Base-by-base conservation (phyloP, 176 grass and related monocot genomes). In the Aegilops tauschii region DNA sequence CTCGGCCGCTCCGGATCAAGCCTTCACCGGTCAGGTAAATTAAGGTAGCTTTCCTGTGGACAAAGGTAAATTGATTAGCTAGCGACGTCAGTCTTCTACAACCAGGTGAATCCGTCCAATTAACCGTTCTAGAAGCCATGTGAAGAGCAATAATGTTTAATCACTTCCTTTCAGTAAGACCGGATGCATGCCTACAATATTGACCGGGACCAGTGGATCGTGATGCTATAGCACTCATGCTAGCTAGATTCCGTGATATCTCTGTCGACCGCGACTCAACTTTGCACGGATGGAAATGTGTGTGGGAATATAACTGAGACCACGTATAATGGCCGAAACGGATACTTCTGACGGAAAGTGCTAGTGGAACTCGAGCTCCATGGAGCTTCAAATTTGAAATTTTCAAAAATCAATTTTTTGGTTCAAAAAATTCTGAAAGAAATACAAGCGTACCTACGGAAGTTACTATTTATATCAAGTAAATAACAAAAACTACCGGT, bases 121-220 rank as follows among this genome's bases (percentile, higher is more conserved):
- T 84, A 30, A 58, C 68, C 31, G 9, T 84, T 89, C 81, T 63
- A 79, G 86, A 88, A 83, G 34, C 86, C 59, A 12, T 21, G 23
- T 37, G 2, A 54, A 34, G 44, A 29, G 47, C 34, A 35, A 14
- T 11, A 5, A 8, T 9, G 16, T 9, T 14, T 42, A 25, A 73
- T 73, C 39, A 14, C 2, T 77, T 14, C 6, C 65, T 65, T 65
- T 65, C 66, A 56, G 62, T 30, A 16, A 27, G n/a, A 80, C 39
- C 8, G 4, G 74, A 47, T 50, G 73, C 14, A 21, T 44, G 76
- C 82, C 16, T 0, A 52, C 76, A 73, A 65, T 32, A 42, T 89
- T 85, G 82, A 85, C 80, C 7, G 6, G n/a, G 56, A 17, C 5
- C 6, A 3, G 27, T 20, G 65, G 75, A 87, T 66, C 58, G 29